Evolutionary conservation across 805 yeast genomes (phyloP).

Genomic region (Starmerella powellii): DNA sequence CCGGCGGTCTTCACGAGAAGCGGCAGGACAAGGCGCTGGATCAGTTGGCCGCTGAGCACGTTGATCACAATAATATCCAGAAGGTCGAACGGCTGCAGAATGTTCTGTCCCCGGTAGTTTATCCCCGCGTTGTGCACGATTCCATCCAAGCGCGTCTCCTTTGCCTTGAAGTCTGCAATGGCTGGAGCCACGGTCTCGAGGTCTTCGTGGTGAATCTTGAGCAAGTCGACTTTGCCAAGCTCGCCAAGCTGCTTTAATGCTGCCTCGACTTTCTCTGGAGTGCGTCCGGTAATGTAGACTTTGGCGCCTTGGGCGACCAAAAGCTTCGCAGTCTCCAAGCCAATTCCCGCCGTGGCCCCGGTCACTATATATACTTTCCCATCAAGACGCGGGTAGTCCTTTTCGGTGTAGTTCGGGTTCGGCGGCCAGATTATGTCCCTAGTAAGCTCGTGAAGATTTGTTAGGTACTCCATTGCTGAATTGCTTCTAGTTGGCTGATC

Average conservation of each 20-base stretch:
- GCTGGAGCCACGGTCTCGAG: conserved; percentile 34
- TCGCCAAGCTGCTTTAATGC: conserved; percentile 26
- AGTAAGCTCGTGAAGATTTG: conserved; percentile 10
- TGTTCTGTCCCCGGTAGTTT: conserved; percentile 19
- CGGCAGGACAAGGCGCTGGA: conserved; percentile 30
- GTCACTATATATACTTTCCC: conserved; percentile 30
- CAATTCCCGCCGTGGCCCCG: conserved; percentile 24
- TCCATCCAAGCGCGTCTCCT: conserved; percentile 28
- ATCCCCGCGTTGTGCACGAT: conserved; percentile 32
- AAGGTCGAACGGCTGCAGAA: conserved; percentile 6
- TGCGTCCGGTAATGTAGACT: conserved; percentile 34
- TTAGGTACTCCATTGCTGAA: conserved; percentile 6
- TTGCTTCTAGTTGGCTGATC: not conserved
- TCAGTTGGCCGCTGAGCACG: conserved; percentile 36
- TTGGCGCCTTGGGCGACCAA: conserved; percentile 28
- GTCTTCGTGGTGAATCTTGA: conserved; percentile 29
- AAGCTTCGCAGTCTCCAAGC: conserved; percentile 20
- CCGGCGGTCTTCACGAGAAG: conserved; percentile 31
- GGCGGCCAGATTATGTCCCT: conserved; percentile 15
- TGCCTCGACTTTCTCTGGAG: conserved; percentile 26
- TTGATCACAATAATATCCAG: conserved; percentile 36
- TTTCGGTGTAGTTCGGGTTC: conserved; percentile 12
- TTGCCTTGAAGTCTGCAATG: conserved; percentile 24
- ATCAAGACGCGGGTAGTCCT: conserved; percentile 26
- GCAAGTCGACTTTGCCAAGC: conserved; percentile 11